These are phyloP conservation scores for Cylindrodendrum hubeiense DNA, from an alignment of 2,329 filamentous ascomycete genomes.

Conservation along the genomic window DNA sequence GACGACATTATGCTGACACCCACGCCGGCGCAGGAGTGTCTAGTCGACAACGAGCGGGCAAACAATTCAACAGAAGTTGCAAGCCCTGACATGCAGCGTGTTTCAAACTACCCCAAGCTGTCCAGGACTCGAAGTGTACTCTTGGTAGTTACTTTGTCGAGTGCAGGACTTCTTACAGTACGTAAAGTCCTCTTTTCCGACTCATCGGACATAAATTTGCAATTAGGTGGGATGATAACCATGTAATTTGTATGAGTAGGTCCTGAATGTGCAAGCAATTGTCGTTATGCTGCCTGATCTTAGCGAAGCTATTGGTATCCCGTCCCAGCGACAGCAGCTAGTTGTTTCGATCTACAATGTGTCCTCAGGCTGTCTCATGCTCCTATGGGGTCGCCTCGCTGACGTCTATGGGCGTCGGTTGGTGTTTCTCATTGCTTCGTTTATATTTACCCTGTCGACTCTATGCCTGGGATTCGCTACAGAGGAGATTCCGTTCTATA, in stretches of 20 bases:
- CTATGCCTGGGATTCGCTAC: not conserved
- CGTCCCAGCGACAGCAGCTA: not conserved
- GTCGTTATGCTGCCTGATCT: not conserved
- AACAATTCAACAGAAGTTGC: not conserved
- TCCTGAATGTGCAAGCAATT: not conserved
- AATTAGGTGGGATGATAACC: not conserved
- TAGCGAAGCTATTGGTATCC: not conserved
- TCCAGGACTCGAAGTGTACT: not conserved
- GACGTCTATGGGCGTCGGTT: not conserved
- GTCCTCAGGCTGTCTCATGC: not conserved
- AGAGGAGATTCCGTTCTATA: not conserved
- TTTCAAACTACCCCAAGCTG: not conserved
- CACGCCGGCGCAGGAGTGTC: not conserved
- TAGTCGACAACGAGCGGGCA: not conserved
- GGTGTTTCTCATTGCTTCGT: not conserved
- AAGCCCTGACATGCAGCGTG: not conserved
- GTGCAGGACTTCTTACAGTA: not conserved
- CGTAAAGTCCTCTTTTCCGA: not conserved
- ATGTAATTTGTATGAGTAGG: not conserved
- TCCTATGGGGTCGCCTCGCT: not conserved
- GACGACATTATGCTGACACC: not conserved
- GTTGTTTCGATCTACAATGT: not conserved
- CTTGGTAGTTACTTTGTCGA: not conserved
- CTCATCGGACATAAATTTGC: not conserved
- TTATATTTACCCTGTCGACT: not conserved